phyloP scores from a whole-genome alignment of 1,284 basidiomycete species.

The Moesziomyces aphidis region DNA sequence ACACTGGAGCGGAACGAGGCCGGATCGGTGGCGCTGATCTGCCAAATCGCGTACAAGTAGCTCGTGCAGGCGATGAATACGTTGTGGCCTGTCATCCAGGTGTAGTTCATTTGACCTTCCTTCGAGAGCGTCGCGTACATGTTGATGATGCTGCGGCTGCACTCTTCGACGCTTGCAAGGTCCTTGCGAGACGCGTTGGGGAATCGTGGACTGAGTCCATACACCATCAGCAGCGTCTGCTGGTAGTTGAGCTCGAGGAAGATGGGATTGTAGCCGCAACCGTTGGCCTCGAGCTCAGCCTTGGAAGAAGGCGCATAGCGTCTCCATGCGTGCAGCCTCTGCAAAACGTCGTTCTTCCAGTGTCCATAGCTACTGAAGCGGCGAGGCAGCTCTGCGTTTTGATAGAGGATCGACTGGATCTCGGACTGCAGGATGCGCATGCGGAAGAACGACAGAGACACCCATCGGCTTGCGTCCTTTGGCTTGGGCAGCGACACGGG shows the following conservation, averaged over 20 bases:
- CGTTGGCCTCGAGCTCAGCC: constrained; percentile 33
- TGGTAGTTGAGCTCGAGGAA: constrained; percentile 55
- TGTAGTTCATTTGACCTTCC: constrained; percentile 51
- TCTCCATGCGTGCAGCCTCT: constrained; percentile 42
- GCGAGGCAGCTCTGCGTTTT: constrained; percentile 50
- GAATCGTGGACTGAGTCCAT: constrained; percentile 46
- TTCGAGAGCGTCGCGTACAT: constrained; percentile 51
- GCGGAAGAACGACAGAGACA: constrained; percentile 49
- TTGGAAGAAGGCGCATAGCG: constrained; percentile 46
- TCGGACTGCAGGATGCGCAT: constrained; percentile 50
- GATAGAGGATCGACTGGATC: constrained; percentile 47
- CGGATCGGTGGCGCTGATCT: constrained; percentile 44
- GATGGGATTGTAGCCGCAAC: constrained; percentile 51
- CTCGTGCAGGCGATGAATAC: constrained; percentile 47
- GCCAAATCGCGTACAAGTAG: constrained; percentile 49
- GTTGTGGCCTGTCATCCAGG: constrained; percentile 52
- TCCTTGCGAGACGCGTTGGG: constrained; percentile 43
- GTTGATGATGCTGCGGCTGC: constrained; percentile 53
- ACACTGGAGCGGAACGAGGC: constrained; percentile 33
- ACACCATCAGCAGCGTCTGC: constrained; percentile 52
- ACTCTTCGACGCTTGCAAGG: constrained; percentile 45
- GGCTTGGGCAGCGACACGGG: constrained; percentile 34
- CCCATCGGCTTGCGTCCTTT: constrained; percentile 44
- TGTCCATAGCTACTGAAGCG: constrained; percentile 38
- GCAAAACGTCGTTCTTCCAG: constrained; percentile 50